Base-by-base conservation (phyloP, 352 stramenopile genomes). In the Phytophthora aleatoria region DNA sequence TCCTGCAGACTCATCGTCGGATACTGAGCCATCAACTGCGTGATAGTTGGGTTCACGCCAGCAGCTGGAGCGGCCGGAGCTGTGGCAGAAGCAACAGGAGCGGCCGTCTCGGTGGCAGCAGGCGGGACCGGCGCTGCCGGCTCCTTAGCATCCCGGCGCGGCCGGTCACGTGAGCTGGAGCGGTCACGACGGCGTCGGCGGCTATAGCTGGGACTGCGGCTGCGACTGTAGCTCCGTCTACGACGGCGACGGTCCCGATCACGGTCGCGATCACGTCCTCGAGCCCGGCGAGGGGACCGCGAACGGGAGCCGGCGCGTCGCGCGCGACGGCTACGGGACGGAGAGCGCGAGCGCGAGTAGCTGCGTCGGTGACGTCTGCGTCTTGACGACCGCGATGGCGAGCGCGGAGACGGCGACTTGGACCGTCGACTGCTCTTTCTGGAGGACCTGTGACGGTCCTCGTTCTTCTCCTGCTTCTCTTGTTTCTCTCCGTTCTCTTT, bases 21-120 rank as follows among this genome's bases (percentile, higher is more conserved):
- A 60, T 95, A 91, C 58, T 96, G 88, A 16, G 89, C 82, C 88
- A 96, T 96, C n/a, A 96, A 71, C 71, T 94, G 86, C 33, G 86
- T 90, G 61, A 96, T 96, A 9, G 79, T 89, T 5, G 88, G 86
- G 62, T 90, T 92, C 45, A 92, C 79, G 0, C 55, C 63, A 20
- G 50, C 33, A 42, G 48, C 16, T 7, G 75, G 55, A 11, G 69
- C 57, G 9, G 67, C 48, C 5, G 71, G 43, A 16, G 50, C 57
- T 10, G 43, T 50, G 6, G 64, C 38, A 20, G 65, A 10, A 48
- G 53, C 35, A 49, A 38, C 15, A 44, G 64, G 24, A 44, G 52
- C 30, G 38, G 39, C 27, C 30, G 49, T 50, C 1, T 69, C 50
- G 0, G 71, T 44, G 7, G 54, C 44, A 52, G 52, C 64, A 58